Base-by-base conservation (phyloP, 2,329 filamentous ascomycete species). In the Colletotrichum sp. region DNA sequence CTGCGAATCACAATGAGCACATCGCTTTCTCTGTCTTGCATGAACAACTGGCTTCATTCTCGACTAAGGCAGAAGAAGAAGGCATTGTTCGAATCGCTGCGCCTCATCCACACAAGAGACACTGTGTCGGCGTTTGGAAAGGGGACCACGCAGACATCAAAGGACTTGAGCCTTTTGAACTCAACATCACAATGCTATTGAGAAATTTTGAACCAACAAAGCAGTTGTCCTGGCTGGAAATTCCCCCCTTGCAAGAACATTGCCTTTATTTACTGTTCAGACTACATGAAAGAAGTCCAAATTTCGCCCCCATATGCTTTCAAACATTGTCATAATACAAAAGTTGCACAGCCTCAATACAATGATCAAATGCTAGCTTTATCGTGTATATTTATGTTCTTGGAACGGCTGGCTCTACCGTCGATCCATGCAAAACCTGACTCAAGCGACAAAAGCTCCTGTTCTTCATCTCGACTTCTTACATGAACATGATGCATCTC, bases 241-340 rank as follows among this genome's bases (percentile, higher is more conserved):
- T 3, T 21, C 6, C 9, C 2, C 44, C 9, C 5, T 49, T n/a
- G 18, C n/a, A n/a, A 8, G 12, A 12, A 34, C 26, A 36, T 34
- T 36, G 28, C 9, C 12, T 32, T 63, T 63, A 9, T 21, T 63
- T 3, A 24, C 9, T 36, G 18, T 21, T 16, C 5, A 63, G 6
- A 63, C 8, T 36, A 4, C 4, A 21, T 32, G 28, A 34, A 36
- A 32, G 28, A 24, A 34, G 26, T 8, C 6, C 16, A 9, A 24
- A 1, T 7, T 13, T 12, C 8, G 18, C 3, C 1, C 7, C 10
- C 8, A 15, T 10, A 2, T 8, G n/a, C 30, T 34, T 13, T 16
- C 7, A 9, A 8, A 21, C 30, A 5, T 15, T 1, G 10, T 52
- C 12, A 52, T 1, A 52, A 21, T 52, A 4, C n/a, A 13, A 52